Evolutionary conservation across 176 grass and related monocot species (phyloP), one percentile per base, ranked within the genome.

Genomic region (Microstegium vimineum): DNA sequence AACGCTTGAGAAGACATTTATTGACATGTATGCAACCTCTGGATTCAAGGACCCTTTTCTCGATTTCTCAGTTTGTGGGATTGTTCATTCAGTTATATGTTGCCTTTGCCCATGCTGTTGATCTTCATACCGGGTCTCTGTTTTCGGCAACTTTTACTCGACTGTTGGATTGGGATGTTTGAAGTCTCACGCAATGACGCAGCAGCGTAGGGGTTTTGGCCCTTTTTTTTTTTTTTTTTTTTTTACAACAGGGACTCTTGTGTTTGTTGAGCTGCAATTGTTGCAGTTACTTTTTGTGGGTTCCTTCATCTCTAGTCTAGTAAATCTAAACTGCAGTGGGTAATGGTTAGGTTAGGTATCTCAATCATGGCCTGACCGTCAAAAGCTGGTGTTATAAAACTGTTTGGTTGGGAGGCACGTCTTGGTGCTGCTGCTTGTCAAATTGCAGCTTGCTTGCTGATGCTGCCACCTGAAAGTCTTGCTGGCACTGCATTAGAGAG

Each of bases 401-500:
- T 25, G 67, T 49, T 49, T 32, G 60, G 66, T 85, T 41, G 42
- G 31, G n/a, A n/a, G 76, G 26, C 69, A 46, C 43, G n/a, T 27
- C 45, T 36, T 20, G 3, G 26, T 20, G 10, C 18, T 30, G 27
- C 10, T 46, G 41, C 52, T 16, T 61, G 46, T 28, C 25, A 8
- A 36, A 27, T 49, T 36, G 52, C 10, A 15, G 52, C 28, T 41
- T 70, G 75, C 49, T 60, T 77, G 73, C 6, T 62, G 20, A 51
- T 69, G 37, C 5, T 70, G 70, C n/a, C 37, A 76, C 63, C 49
- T 46, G 57, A 82, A 87, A 75, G 62, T 62, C 35, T 47, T 75
- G 13, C 26, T 66, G 20, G 78, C 61, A 47, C 61, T 22, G 23
- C 46, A 43, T 25, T n/a, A 54, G 20, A 15, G 41, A 57, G 20